Evolutionary conservation across 75 land plant species (phyloP), one percentile per base, ranked within the genome.

Genomic region (Ceratopteris richardii): DNA sequence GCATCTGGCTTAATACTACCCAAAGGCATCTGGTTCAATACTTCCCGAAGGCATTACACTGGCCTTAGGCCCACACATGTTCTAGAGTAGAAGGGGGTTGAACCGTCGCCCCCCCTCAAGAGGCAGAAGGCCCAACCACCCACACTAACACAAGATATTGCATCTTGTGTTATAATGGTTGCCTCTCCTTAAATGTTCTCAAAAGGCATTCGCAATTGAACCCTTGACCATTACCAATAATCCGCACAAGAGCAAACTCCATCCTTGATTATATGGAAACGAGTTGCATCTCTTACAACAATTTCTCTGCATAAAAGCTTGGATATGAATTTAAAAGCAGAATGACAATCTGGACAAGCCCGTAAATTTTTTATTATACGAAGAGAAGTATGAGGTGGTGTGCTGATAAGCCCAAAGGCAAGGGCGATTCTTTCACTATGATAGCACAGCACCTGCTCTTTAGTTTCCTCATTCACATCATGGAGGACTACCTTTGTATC

Each of bases 321-420:
- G 12, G 59, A 57, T n/a, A 57, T 57, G 59, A 57, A 57, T 57
- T 57, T 57, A 14, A 40, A 31, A 20, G 59, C 43, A 18, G 43
- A 30, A 20, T 57, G 59, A n/a, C 59, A 57, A 57, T 57, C 59
- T 17, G 59, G 43, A 39, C 59, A 57, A 29, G 25, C 25, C 39
- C 43, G 33, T 21, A 40, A 36, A n/a, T 57, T 57, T 39, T 57
- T 57, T 1, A 33, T 57, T 3, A 57, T 57, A 31, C 20, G 59
- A 12, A 57, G 25, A n/a, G 59, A 19, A 16, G 59, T 36, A 17
- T 22, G 17, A n/a, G 31, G 43, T 18, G 54, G 54, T 52, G 54
- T 52, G 14, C 29, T 52, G 16, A 52, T 2, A 26, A 52, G 54
- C 28, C 54, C 54, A 52, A 23, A 52, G 14, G 54, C 54, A 52